A percentile compares a stretch with the other conserved stretches of the same genome.
These are phyloP conservation scores for Triticum urartu DNA, from an alignment of 176 grass and related monocot species.

Conservation along the genomic window DNA sequence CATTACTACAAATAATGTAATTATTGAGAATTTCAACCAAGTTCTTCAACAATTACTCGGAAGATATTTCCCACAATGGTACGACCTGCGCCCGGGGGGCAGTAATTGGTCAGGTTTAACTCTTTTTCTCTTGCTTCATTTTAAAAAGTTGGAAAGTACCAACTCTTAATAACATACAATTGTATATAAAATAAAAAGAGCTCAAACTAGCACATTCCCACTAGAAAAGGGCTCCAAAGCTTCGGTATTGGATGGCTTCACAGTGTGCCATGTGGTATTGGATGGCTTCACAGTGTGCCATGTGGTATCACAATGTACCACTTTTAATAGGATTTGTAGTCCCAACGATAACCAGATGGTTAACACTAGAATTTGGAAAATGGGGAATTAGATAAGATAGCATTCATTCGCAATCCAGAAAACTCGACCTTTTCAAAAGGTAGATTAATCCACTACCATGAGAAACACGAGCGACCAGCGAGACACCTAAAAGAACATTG, in stretches of 20 bases:
- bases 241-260: too few species aligned
- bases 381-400: not conserved
- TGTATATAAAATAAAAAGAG: not conserved
- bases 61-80: not conserved
- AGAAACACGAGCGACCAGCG: too few species aligned
- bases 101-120: not conserved
- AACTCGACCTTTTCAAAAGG: not conserved
- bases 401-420: not conserved
- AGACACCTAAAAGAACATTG: too few species aligned
- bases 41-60: not conserved
- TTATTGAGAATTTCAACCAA: not conserved
- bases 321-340: not conserved
- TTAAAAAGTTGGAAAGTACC: not conserved
- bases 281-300: too few species aligned
- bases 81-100: not conserved
- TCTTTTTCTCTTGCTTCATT: not conserved
- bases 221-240: not conserved
- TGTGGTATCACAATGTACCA: too few species aligned
- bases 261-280: too few species aligned
- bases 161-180: not conserved
- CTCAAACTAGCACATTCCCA: not conserved
- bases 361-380: constrained; percentile 5
- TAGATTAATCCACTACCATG: not conserved
- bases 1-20: not conserved
- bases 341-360: not conserved